Evolutionary conservation across 2,329 filamentous ascomycete genomes (phyloP).

Genomic region (Scortechinia acanthostroma): DNA sequence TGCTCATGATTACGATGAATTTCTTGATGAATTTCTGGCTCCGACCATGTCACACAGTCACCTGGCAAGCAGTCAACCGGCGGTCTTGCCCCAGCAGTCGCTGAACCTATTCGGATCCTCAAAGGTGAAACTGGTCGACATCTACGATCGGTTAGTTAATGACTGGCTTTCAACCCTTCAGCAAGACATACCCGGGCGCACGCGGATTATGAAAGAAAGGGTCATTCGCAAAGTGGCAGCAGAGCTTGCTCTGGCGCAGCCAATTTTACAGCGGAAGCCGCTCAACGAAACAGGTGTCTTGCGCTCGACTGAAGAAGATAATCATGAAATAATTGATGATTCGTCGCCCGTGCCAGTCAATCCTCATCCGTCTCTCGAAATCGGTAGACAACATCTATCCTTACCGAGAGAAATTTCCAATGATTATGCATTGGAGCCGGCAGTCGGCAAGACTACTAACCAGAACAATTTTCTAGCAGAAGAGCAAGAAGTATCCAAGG

Average conservation of each 20-base stretch:
- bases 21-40: too few species aligned
- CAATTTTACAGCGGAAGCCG: neutral
- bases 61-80: too few species aligned
- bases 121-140: constrained; percentile 11
- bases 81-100: neutral
- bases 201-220: constrained; percentile 25
- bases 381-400: too few species aligned
- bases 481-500: neutral
- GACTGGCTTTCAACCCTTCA: constrained; percentile 23
- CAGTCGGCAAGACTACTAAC: neutral
- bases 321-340: neutral
- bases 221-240: constrained; percentile 21
- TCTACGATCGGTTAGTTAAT: constrained; percentile 23
- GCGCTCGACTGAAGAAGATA: neutral
- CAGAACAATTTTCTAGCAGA: neutral
- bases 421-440: neutral
- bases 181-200: constrained; percentile 18
- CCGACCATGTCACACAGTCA: too few species aligned
- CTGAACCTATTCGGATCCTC: too few species aligned
- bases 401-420: too few species aligned
- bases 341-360: neutral
- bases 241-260: constrained; percentile 17
- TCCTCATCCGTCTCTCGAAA: neutral
- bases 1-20: constrained; percentile 14
- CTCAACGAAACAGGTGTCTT: too few species aligned